phyloP scores from a whole-genome alignment of 495 filamentous ascomycete species.

The Hypoxylon crocopeplum region DNA sequence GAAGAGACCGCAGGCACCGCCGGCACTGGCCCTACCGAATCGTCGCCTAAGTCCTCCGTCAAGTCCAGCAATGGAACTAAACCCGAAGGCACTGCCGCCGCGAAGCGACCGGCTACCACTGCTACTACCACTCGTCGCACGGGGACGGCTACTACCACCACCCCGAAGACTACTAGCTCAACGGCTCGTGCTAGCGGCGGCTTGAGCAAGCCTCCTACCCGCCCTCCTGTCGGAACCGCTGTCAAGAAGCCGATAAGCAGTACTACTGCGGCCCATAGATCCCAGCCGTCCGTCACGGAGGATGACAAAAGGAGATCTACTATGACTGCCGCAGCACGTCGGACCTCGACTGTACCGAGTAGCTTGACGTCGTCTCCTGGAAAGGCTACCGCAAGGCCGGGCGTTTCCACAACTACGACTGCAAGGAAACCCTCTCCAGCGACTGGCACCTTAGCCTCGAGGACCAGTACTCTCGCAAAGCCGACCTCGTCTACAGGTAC shows the following conservation, averaged over 20 bases:
- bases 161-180: slow-evolving; percentile 50
- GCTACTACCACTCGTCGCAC: slow-evolving; percentile 39
- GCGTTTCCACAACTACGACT: slow-evolving; percentile 44
- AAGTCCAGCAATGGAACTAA: slow-evolving; percentile 42
- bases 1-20: slow-evolving; percentile 40
- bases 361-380: slow-evolving; percentile 47
- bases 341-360: slow-evolving; percentile 45
- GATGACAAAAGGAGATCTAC: slow-evolving; percentile 54
- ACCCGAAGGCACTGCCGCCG: slow-evolving; percentile 29
- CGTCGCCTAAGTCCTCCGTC: slow-evolving; percentile 38
- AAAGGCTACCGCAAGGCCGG: slow-evolving; percentile 45
- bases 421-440: slow-evolving; percentile 49
- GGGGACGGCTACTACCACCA: slow-evolving; percentile 38
- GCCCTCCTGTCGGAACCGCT: slow-evolving; percentile 41
- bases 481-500: slow-evolving; percentile 37
- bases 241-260: slow-evolving; percentile 47
- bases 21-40: slow-evolving; percentile 35
- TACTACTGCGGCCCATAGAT: slow-evolving; percentile 47
- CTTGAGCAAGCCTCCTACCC: slow-evolving; percentile 49
- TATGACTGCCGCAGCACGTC: slow-evolving; percentile 48
- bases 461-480: slow-evolving; percentile 37
- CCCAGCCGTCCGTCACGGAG: slow-evolving; percentile 54
- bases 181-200: slow-evolving; percentile 45
- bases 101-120: slow-evolving; percentile 43
- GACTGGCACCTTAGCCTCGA: slow-evolving; percentile 40